Evolutionary conservation across 352 stramenopile species (phyloP), one percentile per base, ranked within the genome.

Genomic region (Pythium grandisporangium): DNA sequence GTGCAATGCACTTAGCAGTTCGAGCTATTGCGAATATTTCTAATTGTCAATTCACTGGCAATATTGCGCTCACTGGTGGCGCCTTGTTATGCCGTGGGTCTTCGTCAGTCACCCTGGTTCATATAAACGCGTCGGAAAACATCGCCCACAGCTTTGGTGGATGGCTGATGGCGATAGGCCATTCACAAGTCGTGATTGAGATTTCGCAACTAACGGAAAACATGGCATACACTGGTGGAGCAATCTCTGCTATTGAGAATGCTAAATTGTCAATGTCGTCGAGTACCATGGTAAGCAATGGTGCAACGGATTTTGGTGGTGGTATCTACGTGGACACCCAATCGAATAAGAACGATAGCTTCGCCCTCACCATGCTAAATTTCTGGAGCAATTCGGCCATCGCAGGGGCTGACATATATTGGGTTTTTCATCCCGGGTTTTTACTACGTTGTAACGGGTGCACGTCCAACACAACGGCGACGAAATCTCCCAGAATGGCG

Each of bases 401-500:
- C 2, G 58, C 60, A 4, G 75, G 71, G 2, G 4, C 19, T 0
- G 75, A 88, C 11, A 60, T 83, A 22, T 84, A 77, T 34, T 88
- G 75, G 71, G 56, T 77, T 0, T 84, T 66, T 30, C 63, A 69
- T 27, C 26, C 54, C 12, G 62, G 51, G 45, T 73, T 73, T 32
- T 48, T 30, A 23, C 73, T 79, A 7, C 13, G 45, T 5, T 84
- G 71, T 20, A 12, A 16, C 0, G 33, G 53, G 10, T 84, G 68
- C 25, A 46, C 37, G 4, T 65, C 51, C 23, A 30, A 27, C 0
- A 44, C 36, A 5, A 41, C 44, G 1, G 25, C 11, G 6, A 22
- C 35, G 0, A 33, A 23, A 0, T 19, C 24, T 1, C 16, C 67
- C 2, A 25, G 23, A 3, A 49, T 73, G 2, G 49, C 61, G 14